Evolutionary conservation across 768 basidiomycete species (phyloP).

Genomic region (Boletus subparvulus): DNA sequence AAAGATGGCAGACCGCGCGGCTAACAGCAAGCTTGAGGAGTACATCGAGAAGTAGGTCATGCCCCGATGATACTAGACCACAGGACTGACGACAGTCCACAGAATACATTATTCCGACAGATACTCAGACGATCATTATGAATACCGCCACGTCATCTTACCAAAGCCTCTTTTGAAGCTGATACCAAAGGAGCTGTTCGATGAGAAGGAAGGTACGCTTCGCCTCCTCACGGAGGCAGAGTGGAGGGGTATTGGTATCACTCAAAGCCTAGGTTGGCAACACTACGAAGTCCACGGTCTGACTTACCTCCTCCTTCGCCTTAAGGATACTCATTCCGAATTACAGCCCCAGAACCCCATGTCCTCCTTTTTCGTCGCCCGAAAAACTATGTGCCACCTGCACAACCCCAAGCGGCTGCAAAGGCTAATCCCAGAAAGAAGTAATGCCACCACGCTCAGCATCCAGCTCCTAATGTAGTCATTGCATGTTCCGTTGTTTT

Average conservation of each 20-base stretch:
- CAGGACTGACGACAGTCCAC: conserved; percentile 12
- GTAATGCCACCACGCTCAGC: conserved; percentile 21
- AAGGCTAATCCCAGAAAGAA: conserved; percentile 46
- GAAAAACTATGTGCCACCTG: conserved; percentile 61
- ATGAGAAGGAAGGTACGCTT: conserved; percentile 73
- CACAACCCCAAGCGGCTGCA: conserved; percentile 41
- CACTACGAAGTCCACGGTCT: conserved; percentile 96
- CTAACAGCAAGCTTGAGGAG: conserved; percentile 60
- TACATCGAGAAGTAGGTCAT: conserved; percentile 70
- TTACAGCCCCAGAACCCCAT: conserved; percentile 84
- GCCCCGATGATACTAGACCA: conserved; percentile 14
- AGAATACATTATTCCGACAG: conserved; percentile 92
- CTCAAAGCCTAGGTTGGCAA: conserved; percentile 95
- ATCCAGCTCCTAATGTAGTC: conserved; percentile 13
- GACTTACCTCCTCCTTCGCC: conserved; percentile 14
- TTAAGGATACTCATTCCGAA: conserved; percentile 12
- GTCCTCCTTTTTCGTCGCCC: conserved; percentile 89
- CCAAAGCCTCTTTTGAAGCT: conserved; percentile 94
- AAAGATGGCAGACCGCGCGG: conserved; percentile 37
- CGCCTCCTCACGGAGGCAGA: conserved; percentile 83
- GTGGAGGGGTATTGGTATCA: conserved; percentile 96
- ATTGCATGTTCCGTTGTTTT: conserved; percentile 23
- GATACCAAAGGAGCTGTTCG: conserved; percentile 85
- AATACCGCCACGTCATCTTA: conserved; percentile 96
- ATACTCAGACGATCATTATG: conserved; percentile 88